Conservation (phyloP, 352 stramenopile species). For the Globisporangium alternatum region DNA sequence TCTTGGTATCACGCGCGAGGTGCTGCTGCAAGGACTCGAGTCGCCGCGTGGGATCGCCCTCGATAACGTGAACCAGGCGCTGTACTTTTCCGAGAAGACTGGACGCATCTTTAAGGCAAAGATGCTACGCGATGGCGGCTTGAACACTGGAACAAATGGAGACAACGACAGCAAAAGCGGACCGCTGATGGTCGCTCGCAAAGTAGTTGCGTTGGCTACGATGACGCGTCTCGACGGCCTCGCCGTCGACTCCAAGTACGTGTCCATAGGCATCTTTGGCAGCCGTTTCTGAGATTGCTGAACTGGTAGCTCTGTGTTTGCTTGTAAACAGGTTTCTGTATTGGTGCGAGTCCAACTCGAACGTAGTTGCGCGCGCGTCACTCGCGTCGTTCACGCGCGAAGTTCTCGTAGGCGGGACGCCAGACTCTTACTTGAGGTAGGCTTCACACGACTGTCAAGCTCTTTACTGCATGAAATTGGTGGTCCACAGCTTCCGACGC, state of each 20-base stretch:
- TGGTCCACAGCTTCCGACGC: not conserved
- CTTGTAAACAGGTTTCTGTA: constrained; percentile 49
- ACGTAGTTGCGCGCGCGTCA: constrained; percentile 48
- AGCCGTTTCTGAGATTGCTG: not conserved
- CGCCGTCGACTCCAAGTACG: constrained; percentile 50
- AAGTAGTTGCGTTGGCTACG: constrained; percentile 40
- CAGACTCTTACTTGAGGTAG: constrained; percentile 55
- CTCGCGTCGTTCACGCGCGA: constrained; percentile 42
- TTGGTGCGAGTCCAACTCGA: constrained; percentile 70
- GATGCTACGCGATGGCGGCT: constrained; percentile 14
- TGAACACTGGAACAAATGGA: constrained; percentile 13
- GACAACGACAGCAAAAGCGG: constrained; percentile 8
- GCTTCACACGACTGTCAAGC: not conserved
- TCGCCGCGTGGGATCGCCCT: constrained; percentile 52
- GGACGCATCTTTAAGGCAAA: constrained; percentile 43
- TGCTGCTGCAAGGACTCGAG: constrained; percentile 40
- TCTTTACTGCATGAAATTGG: not conserved
- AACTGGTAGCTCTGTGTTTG: not conserved
- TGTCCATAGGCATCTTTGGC: not conserved
- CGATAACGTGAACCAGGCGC: constrained; percentile 23
- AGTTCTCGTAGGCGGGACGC: constrained; percentile 46
- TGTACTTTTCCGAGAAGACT: constrained; percentile 79
- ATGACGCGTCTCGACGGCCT: constrained; percentile 58
- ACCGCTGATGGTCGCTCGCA: constrained; percentile 18
- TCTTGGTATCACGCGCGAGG: not conserved